These are phyloP conservation scores for Brassica cretica DNA, from an alignment of 345 rosid genomes.

Conservation along the genomic window DNA sequence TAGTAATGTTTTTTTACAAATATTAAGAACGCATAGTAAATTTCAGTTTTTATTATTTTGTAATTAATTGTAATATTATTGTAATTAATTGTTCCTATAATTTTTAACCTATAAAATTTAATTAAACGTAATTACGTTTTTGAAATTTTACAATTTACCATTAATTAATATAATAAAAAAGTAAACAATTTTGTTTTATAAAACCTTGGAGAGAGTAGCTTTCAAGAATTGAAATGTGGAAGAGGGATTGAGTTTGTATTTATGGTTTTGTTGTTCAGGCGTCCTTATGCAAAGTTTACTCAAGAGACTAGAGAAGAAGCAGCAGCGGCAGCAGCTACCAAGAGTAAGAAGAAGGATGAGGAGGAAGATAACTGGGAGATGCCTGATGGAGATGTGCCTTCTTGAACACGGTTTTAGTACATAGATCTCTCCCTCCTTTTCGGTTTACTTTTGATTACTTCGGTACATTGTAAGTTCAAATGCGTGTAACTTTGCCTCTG, in stretches of 20 bases:
- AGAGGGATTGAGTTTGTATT: not conserved
- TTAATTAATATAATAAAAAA: too few species aligned
- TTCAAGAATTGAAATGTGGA: not conserved
- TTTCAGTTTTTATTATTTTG: too few species aligned
- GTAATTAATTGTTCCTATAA: too few species aligned
- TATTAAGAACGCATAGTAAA: too few species aligned
- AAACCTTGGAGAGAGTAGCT: not conserved
- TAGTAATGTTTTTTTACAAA: too few species aligned
- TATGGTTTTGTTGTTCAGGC: slow-evolving; percentile 45
- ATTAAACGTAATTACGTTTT: too few species aligned
- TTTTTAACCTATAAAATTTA: too few species aligned
- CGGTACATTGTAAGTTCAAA: slow-evolving; percentile 25
- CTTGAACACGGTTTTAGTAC: slow-evolving; percentile 35
- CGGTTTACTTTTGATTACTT: not conserved
- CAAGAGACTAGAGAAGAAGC: slow-evolving; percentile 46
- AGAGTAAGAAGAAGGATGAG: slow-evolving; percentile 54
- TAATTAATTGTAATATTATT: too few species aligned
- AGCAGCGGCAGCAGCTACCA: slow-evolving; percentile 39
- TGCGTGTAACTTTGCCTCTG: slow-evolving; percentile 27
- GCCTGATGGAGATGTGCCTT: slow-evolving; percentile 51
- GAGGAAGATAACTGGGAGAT: slow-evolving; percentile 88
- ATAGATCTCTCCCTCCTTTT: slow-evolving; percentile 8
- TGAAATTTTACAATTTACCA: too few species aligned
- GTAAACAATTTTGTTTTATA: too few species aligned
- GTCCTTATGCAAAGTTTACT: slow-evolving; percentile 44